Conservation (phyloP, 495 filamentous ascomycete species). For the Aspergillus affinis region DNA sequence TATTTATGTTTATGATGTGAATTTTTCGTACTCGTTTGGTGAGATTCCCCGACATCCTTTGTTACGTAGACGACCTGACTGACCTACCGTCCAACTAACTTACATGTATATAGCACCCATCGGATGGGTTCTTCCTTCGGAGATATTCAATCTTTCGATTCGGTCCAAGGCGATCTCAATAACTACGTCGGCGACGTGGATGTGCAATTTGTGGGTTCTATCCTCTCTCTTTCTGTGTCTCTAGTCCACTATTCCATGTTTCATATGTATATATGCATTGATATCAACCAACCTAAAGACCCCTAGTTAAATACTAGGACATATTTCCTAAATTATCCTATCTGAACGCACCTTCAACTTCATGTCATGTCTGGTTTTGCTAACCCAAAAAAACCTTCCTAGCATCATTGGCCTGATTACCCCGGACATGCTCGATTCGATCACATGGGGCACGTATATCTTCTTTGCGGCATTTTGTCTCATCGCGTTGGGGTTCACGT, state of each 20-base stretch:
- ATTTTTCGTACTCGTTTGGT: conserved; percentile 65
- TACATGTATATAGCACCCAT: conserved; percentile 36
- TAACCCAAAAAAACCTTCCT: not conserved
- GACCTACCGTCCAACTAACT: too few relatives aligned
- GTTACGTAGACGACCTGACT: too few relatives aligned
- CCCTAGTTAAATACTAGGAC: not conserved
- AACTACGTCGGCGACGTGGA: conserved; percentile 41
- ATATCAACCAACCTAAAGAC: not conserved
- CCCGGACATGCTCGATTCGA: conserved; percentile 67
- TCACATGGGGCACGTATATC: conserved; percentile 77
- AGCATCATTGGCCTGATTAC: conserved; percentile 73
- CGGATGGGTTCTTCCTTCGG: conserved; percentile 43
- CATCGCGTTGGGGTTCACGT: conserved; percentile 57
- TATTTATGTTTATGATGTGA: conserved; percentile 80
- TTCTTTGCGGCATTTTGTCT: conserved; percentile 74
- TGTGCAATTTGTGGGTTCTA: conserved; percentile 41
- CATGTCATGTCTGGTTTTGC: not conserved
- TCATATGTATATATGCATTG: not conserved
- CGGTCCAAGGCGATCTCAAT: conserved; percentile 42
- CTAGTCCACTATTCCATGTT: too few relatives aligned
- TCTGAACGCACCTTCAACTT: conserved; percentile 1
- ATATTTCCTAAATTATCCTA: not conserved
- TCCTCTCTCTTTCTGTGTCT: not conserved
- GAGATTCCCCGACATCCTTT: conserved; percentile 14
- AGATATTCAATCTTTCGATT: conserved; percentile 42